Conservation (phyloP, 2,329 filamentous ascomycete species). For the Zasmidium citrigriseum region DNA sequence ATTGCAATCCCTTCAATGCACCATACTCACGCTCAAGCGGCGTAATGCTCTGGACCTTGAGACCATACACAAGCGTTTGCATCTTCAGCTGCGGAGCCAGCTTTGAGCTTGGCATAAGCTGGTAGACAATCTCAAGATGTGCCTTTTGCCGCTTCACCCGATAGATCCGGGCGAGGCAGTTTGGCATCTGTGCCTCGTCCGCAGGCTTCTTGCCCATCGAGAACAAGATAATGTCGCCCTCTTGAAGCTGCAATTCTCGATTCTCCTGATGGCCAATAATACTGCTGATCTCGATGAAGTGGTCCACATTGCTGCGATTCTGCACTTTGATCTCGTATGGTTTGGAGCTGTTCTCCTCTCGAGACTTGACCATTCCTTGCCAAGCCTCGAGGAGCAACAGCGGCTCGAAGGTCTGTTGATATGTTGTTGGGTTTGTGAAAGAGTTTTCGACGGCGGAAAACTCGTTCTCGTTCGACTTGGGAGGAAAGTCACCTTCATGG, state of each 20-base stretch:
- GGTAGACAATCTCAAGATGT: conserved; percentile 80
- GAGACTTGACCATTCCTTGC: conserved; percentile 87
- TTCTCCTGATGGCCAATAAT: conserved; percentile 71
- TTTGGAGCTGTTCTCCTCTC: conserved; percentile 79
- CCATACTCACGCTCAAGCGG: conserved; percentile 95
- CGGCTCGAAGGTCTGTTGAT: conserved; percentile 87
- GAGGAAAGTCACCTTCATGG: conserved; percentile 82
- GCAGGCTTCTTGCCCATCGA: conserved; percentile 74
- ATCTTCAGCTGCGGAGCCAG: conserved; percentile 57
- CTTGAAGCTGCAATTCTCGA: conserved; percentile 70
- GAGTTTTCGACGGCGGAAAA: conserved; percentile 76
- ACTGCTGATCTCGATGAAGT: conserved; percentile 88
- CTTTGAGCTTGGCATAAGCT: conserved; percentile 62
- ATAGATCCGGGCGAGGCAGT: conserved; percentile 85
- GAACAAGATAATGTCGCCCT: conserved; percentile 87
- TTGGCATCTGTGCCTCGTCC: conserved; percentile 63
- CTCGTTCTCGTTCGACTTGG: conserved; percentile 65
- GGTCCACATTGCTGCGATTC: conserved; percentile 86
- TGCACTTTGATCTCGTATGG: conserved; percentile 85
- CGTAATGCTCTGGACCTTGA: conserved; percentile 89
- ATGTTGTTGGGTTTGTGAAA: conserved; percentile 74
- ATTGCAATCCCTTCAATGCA: conserved; percentile 84
- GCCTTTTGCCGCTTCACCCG: conserved; percentile 79
- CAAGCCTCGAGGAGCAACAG: conserved; percentile 91
- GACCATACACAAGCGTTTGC: conserved; percentile 68